Base-by-base conservation (phyloP, 2,329 filamentous ascomycete species). In the Davidsoniella virescens region DNA sequence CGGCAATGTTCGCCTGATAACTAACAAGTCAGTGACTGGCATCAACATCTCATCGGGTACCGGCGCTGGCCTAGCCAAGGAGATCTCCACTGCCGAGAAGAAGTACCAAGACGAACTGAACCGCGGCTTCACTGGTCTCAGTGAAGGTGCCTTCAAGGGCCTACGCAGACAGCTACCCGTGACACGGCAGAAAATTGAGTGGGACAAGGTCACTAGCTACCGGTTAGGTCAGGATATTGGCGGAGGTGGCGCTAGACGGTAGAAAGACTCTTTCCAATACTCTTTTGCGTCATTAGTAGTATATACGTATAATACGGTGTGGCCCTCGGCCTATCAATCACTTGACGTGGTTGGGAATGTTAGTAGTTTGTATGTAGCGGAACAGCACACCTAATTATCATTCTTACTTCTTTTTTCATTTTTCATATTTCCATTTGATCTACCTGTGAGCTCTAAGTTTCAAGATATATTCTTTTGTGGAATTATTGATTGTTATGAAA, bases 151-250 rank as follows among this genome's bases (percentile, higher is more conserved):
- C 1, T 98, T 98, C 69, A 98, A 96, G 76, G 79, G 81, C 2
- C 67, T 98, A 63, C 78, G 92, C 61, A 78, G 92, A 66, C 92
- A 96, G 68, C 70, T 98, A 63, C 92, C 92, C 0, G 87, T 98
- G 54, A 98, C 92, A 55, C 80, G 92, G 62, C 92, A 98, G 71
- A 95, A 95, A 75, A 90, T 98, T 58, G 92, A 98, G 68, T 98
- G 92, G 92, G 90, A 98, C 66, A 95, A 94, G 72, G 86, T 98
- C 57, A 83, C 86, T 43, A 87, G 87, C 58, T 98, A 98, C 69
- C 75, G 87, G 54, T 70, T 94, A 57, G 84, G 84, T 23, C 82
- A 87, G 65, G 83, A 86, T 61, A 85, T 87, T 64, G 80, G 81
- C 16, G 81, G 82, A 46, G 79, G 79, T 49, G 78, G 77, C 58